Percentiles rank a stretch among this genome's conserved stretches.
phyloP scores from a whole-genome alignment of 495 filamentous ascomycete species.

The Penicillium paradoxum region DNA sequence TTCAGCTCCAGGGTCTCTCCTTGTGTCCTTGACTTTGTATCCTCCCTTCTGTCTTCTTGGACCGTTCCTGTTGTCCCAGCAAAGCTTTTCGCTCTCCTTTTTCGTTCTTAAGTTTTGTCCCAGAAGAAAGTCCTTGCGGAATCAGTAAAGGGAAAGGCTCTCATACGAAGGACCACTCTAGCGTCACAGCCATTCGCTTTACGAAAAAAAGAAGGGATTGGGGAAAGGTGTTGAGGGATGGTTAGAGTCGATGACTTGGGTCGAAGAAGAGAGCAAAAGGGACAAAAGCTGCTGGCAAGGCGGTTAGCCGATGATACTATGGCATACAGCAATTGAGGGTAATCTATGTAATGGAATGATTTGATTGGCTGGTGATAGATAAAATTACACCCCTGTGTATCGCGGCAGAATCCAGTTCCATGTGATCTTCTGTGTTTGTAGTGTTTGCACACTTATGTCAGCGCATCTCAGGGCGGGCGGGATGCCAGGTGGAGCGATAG shows the following conservation, averaged over 20 bases:
- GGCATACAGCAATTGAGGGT: neutral
- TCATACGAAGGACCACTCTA: constrained; percentile 39
- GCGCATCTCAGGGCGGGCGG: constrained; percentile 6
- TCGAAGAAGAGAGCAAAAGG: constrained; percentile 15
- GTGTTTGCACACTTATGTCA: constrained; percentile 22
- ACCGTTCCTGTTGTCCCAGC: constrained; percentile 10
- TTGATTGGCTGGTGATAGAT: neutral
- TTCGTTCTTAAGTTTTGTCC: constrained; percentile 26
- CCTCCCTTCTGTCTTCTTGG: constrained; percentile 12
- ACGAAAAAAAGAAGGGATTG: constrained; percentile 29
- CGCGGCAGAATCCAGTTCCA: constrained; percentile 1
- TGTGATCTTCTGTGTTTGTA: constrained; percentile 19
- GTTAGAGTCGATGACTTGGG: constrained; percentile 19
- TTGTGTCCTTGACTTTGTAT: constrained; percentile 15
- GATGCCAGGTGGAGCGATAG: constrained; percentile 16
- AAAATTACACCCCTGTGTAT: constrained; percentile 10
- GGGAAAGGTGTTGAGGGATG: constrained; percentile 19
- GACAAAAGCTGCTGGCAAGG: constrained; percentile 10
- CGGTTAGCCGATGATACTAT: constrained; percentile 2
- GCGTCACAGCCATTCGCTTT: constrained; percentile 45
- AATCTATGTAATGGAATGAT: neutral
- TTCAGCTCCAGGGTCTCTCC: constrained; percentile 1
- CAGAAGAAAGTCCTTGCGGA: constrained; percentile 14
- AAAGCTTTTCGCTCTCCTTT: constrained; percentile 13
- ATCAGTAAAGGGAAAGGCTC: constrained; percentile 29